Conservation (phyloP, 495 filamentous ascomycete species). For the Darksidea phi region DNA sequence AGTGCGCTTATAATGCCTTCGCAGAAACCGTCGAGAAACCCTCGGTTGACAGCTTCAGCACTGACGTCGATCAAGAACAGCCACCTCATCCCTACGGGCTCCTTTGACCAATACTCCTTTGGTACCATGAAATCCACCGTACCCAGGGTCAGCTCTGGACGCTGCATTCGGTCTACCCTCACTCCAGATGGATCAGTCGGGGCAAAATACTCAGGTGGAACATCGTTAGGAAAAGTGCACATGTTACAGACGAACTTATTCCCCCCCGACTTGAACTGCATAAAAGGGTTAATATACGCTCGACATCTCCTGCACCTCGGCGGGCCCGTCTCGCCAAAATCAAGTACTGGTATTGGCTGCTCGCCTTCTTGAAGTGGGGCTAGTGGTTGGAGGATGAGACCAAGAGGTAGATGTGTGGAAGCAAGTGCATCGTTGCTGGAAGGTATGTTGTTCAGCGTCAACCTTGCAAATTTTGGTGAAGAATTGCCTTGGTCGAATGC, state of each 20-base stretch:
- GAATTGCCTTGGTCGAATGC: conserved; percentile 95
- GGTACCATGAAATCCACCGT: conserved; percentile 96
- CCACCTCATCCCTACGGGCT: conserved; percentile 82
- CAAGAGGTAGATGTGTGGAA: conserved; percentile 78
- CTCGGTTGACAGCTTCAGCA: conserved; percentile 82
- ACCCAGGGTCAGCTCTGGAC: conserved; percentile 84
- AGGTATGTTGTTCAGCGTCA: conserved; percentile 91
- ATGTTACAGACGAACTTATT: conserved; percentile 98
- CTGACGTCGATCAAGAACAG: conserved; percentile 92
- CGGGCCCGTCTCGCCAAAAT: conserved; percentile 90
- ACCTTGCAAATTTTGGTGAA: conserved; percentile 87
- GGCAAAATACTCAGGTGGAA: conserved; percentile 85
- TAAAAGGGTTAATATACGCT: conserved; percentile 98
- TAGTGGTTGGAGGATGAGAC: conserved; percentile 84
- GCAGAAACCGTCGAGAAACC: conserved; percentile 88
- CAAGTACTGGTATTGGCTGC: conserved; percentile 82
- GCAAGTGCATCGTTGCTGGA: conserved; percentile 74
- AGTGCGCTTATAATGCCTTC: conserved; percentile 82
- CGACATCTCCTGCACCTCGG: conserved; percentile 91
- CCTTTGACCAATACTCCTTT: conserved; percentile 98
- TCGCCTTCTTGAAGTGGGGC: conserved; percentile 83
- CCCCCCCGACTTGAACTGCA: conserved; percentile 91
- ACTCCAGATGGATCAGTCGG: conserved; percentile 84
- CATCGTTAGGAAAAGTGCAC: conserved; percentile 96
- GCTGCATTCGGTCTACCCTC: conserved; percentile 81